Evolutionary conservation across 768 basidiomycete genomes (phyloP).

Genomic region (Pholiota molesta): DNA sequence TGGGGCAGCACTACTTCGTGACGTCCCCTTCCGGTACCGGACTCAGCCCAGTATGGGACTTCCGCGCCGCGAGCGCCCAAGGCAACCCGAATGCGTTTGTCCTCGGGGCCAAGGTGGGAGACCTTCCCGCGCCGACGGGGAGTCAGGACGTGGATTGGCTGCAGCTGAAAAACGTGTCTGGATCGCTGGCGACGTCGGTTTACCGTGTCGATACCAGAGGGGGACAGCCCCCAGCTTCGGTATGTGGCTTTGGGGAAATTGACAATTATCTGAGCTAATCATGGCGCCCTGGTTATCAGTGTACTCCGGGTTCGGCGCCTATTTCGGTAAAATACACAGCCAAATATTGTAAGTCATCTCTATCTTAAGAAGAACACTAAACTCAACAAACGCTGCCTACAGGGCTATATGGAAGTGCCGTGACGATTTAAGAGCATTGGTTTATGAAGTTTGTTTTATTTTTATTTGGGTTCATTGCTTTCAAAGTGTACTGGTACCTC

Average conservation of each 20-base stretch:
- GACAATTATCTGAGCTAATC: not conserved
- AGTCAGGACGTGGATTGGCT: constrained; percentile 58
- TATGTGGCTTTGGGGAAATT: constrained; percentile 24
- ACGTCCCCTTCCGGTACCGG: constrained; percentile 46
- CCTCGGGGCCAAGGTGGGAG: constrained; percentile 43
- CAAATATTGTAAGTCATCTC: constrained; percentile 50
- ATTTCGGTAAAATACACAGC: constrained; percentile 54
- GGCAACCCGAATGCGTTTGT: constrained; percentile 50
- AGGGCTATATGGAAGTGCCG: constrained; percentile 27
- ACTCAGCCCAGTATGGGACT: constrained; percentile 58
- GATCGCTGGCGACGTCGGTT: constrained; percentile 49
- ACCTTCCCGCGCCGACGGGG: constrained; percentile 44
- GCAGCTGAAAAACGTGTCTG: constrained; percentile 46
- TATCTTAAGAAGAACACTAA: too few relatives aligned
- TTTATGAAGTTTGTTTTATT: not conserved
- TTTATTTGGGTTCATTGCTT: constrained; percentile 3
- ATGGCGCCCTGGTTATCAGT: constrained; percentile 27
- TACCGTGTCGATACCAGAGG: constrained; percentile 56
- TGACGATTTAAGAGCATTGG: constrained; percentile 11
- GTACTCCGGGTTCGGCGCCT: constrained; percentile 39
- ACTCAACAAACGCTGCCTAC: not conserved
- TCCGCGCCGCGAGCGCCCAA: constrained; percentile 42
- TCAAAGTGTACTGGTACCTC: constrained; percentile 2
- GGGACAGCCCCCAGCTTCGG: constrained; percentile 57
- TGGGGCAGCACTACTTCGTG: constrained; percentile 62